Conservation (phyloP, 2,329 filamentous ascomycete genomes). For the Scopulariopsis brevicaulis region DNA sequence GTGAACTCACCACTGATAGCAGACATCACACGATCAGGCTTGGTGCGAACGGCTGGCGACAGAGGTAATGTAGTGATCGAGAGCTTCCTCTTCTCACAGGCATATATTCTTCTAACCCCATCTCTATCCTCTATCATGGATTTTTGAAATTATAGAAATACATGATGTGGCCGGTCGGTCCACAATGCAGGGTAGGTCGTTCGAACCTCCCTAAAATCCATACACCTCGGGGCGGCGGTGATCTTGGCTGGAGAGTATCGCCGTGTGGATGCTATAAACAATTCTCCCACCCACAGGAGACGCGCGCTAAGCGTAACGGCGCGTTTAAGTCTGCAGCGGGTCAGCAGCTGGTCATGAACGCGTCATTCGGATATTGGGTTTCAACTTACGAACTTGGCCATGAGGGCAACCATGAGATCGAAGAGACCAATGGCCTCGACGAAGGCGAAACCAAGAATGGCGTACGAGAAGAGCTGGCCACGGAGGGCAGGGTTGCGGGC, state of each 20-base stretch:
- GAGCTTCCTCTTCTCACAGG: constrained; percentile 2
- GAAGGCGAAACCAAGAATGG: constrained; percentile 93
- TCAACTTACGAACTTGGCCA: constrained; percentile 73
- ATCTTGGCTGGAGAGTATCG: neutral
- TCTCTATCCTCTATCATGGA: constrained; percentile 6
- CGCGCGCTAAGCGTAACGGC: neutral
- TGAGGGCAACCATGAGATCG: constrained; percentile 86
- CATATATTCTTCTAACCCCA: constrained; percentile 4
- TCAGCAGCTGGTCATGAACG: neutral
- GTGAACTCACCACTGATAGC: neutral
- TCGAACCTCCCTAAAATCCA: constrained; percentile 5
- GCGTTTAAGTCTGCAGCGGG: constrained; percentile 3
- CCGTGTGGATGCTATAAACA: constrained; percentile 5
- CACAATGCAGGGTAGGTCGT: constrained; percentile 3
- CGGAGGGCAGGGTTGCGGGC: constrained; percentile 90
- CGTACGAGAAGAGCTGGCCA: constrained; percentile 92
- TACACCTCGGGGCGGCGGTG: constrained; percentile 3
- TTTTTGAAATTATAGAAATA: constrained; percentile 6
- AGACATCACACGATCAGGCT: neutral
- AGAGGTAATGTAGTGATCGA: constrained; percentile 6
- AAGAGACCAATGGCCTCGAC: constrained; percentile 85
- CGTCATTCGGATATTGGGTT: neutral
- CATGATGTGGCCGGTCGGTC: constrained; percentile 1
- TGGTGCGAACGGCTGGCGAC: neutral
- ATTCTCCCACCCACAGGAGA: constrained; percentile 6